Conservation (phyloP, 192 early-diverging fungal species). For the Martensiomyces pterosporus region DNA sequence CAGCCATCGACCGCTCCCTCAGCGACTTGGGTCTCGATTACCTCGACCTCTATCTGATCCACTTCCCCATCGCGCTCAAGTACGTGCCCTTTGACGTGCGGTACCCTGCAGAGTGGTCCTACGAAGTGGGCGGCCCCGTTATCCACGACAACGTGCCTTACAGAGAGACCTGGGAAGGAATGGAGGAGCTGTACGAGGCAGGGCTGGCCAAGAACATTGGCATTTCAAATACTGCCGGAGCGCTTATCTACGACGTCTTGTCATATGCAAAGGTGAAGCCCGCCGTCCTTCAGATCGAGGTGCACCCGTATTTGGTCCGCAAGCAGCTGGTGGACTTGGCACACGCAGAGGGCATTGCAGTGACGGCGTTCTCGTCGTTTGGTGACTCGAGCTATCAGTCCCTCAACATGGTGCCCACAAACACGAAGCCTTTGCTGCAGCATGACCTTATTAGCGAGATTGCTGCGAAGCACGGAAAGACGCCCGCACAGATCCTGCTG, state of each 20-base stretch:
- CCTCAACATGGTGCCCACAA: constrained; percentile 8
- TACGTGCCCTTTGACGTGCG: constrained; percentile 24
- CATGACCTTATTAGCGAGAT: constrained; percentile 53
- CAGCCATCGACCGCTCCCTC: constrained; percentile 57
- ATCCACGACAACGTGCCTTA: constrained; percentile 28
- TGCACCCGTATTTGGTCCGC: constrained; percentile 63
- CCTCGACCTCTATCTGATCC: constrained; percentile 78
- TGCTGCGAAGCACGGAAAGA: constrained; percentile 57
- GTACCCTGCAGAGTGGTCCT: constrained; percentile 24
- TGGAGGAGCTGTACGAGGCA: constrained; percentile 48
- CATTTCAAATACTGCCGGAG: constrained; percentile 61
- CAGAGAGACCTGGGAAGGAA: constrained; percentile 54
- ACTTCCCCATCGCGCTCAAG: constrained; percentile 62
- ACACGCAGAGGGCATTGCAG: constrained; percentile 59
- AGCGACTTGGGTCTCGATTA: constrained; percentile 64
- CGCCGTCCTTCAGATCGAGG: constrained; percentile 81
- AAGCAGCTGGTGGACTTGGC: constrained; percentile 66
- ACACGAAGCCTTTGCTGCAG: constrained; percentile 11
- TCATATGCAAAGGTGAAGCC: constrained; percentile 53
- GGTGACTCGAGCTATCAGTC: constrained; percentile 47
- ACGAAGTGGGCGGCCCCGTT: constrained; percentile 12
- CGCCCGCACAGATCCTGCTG: constrained; percentile 67
- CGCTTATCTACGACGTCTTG: constrained; percentile 56
- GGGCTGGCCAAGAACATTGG: constrained; percentile 60
- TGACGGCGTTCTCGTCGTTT: constrained; percentile 84